These are phyloP conservation scores for Aspergillus arachidicola DNA, from an alignment of 2,329 filamentous ascomycete genomes.

Conservation along the genomic window DNA sequence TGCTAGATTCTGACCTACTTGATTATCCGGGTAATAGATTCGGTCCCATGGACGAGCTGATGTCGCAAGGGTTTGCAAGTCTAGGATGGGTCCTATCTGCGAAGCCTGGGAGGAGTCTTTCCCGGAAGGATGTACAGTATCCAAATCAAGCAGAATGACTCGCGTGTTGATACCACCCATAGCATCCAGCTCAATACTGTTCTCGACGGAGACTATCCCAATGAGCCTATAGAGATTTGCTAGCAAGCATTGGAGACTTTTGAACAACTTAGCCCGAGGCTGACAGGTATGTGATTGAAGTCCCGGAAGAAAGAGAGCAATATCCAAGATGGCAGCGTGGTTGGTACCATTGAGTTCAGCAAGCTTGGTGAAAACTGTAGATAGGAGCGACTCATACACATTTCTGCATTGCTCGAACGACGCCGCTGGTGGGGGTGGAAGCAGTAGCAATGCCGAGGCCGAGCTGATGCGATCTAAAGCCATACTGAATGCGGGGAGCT, in stretches of 20 bases:
- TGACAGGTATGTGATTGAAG: slow-evolving; percentile 56
- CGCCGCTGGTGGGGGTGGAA: slow-evolving; percentile 62
- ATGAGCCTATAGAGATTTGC: slow-evolving; percentile 78
- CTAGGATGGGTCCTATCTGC: slow-evolving; percentile 53
- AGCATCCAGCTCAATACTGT: slow-evolving; percentile 64
- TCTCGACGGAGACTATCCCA: slow-evolving; percentile 68
- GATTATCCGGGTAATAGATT: slow-evolving; percentile 35
- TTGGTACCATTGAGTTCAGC: slow-evolving; percentile 32
- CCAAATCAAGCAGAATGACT: slow-evolving; percentile 71
- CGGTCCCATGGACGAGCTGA: slow-evolving; percentile 36
- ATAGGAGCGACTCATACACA: slow-evolving; percentile 63
- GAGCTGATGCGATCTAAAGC: slow-evolving; percentile 21
- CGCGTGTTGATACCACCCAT: slow-evolving; percentile 75
- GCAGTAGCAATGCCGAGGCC: slow-evolving; percentile 58
- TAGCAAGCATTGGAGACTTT: slow-evolving; percentile 71
- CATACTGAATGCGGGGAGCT: slow-evolving; percentile 24
- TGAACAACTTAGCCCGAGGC: slow-evolving; percentile 63
- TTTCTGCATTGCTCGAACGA: slow-evolving; percentile 56
- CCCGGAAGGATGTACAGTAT: slow-evolving; percentile 33
- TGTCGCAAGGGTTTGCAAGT: slow-evolving; percentile 50
- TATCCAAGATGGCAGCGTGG: slow-evolving; percentile 51
- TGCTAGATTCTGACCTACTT: slow-evolving; percentile 29
- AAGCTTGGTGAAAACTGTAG: slow-evolving; percentile 57
- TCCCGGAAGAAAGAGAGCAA: slow-evolving; percentile 66
- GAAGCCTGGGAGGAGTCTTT: slow-evolving; percentile 10